Base-by-base conservation (phyloP, 257 asterid species). In the Capsicum rhomboideum region DNA sequence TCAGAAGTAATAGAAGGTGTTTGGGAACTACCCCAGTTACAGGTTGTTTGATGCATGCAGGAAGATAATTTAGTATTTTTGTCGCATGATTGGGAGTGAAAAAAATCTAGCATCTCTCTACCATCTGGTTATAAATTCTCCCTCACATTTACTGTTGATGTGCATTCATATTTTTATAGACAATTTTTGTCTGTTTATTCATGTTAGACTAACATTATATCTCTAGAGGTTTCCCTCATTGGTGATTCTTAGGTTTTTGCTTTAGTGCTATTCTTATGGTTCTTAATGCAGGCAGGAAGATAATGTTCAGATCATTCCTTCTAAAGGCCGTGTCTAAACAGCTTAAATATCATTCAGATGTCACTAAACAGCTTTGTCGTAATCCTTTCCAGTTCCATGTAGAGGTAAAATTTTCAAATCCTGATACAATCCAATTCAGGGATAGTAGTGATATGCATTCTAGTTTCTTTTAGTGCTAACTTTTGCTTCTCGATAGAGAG, bases 221-320 rank as follows among this genome's bases (percentile, higher is more conserved):
- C 23, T 31, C 37, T 31, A 16, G 49, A 29, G 31, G 23, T 31
- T 34, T 67, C 77, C 16, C 26, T 68, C 1, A 4, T 31, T 17
- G 26, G 28, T 17, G 28, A 68, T 68, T 31, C 75, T 31, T 31
- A 8, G 20, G 37, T 67, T 34, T 29, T 9, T 68, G 78, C 14
- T 68, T 68, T 34, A 17, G 77, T 17, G 14, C 77, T 68, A 50
- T 75, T 52, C 63, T 26, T 75, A 4, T 50, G 44, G 44, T 67
- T 82, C 16, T 49, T 12, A 16, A 37, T 20, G 54, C 23, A 52
- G 42, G 31, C 52, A 46, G 82, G 80, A 82, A 49, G 66, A 84
- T 64, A 83, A 93, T 92, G 97, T 69, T 91, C 68, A 87, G 89
- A 86, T 85, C 93, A 80, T 86, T 87, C n/a, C 77, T 85, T 82